A percentile compares a stretch with the other conserved stretches of the same genome.
These are phyloP conservation scores for Exophiala spinifera DNA, from an alignment of 2,329 filamentous ascomycete species.

Conservation along the genomic window DNA sequence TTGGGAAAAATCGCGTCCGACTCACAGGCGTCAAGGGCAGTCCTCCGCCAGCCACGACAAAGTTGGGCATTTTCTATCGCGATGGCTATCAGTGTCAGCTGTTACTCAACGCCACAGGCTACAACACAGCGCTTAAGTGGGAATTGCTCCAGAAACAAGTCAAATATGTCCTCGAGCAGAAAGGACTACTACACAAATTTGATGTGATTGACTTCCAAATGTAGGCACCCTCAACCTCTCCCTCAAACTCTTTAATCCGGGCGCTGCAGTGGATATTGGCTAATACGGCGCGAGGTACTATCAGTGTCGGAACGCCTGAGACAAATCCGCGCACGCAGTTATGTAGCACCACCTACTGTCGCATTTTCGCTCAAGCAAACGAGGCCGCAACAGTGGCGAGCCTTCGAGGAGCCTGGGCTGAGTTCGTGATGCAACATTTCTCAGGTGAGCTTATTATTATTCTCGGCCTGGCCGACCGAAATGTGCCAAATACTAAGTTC, in stretches of 20 bases:
- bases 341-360: conserved; percentile 43
- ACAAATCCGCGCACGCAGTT: conserved; percentile 40
- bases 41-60: conserved; percentile 49
- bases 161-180: conserved; percentile 45
- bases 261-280: no score
- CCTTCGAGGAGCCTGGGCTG: no score
- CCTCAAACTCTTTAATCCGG: no score
- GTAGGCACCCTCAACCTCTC: no score
- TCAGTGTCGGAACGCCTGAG: conserved; percentile 26
- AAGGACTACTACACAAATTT: conserved; percentile 35
- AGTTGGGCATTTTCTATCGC: conserved; percentile 45
- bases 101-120: conserved; percentile 40
- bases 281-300: no score
- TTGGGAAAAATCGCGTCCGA: conserved; percentile 47
- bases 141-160: conserved; percentile 28
- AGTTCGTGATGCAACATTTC: conserved; percentile 40
- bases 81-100: conserved; percentile 47
- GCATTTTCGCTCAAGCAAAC: conserved; percentile 42
- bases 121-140: conserved; percentile 24
- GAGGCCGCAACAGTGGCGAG: conserved; percentile 3
- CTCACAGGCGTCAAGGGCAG: conserved; percentile 39
- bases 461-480: no score
- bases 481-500: no score
- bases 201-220: conserved; percentile 51
- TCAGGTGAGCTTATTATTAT: no score